phyloP scores from a whole-genome alignment of 345 rosid species.

The Trapa bicornis region DNA sequence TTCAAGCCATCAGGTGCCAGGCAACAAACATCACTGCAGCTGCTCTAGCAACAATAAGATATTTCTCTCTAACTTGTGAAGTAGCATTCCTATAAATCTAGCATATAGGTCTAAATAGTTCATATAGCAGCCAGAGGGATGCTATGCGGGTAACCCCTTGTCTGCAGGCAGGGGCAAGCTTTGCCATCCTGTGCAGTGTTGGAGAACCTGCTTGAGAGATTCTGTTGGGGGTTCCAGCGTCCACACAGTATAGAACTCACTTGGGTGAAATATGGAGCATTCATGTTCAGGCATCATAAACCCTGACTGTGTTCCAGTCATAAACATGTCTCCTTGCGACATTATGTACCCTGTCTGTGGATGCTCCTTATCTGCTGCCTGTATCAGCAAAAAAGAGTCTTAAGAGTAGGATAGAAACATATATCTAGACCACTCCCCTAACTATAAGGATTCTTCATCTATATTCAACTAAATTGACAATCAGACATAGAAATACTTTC shows the following conservation, averaged over 20 bases:
- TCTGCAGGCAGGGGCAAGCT: constrained; percentile 46
- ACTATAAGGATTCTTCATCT: background rate
- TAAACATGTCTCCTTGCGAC: constrained; percentile 76
- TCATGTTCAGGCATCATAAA: constrained; percentile 22
- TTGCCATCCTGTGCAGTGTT: constrained; percentile 75
- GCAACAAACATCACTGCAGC: background rate
- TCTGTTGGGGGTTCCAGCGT: constrained; percentile 58
- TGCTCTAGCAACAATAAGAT: background rate
- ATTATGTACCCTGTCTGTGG: constrained; percentile 41
- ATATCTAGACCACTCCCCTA: background rate
- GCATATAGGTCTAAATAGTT: too few species aligned
- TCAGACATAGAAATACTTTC: too few species aligned
- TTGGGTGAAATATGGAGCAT: constrained; percentile 46
- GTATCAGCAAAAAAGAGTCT: constrained; percentile 1
- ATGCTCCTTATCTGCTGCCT: constrained; percentile 70
- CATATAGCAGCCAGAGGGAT: background rate
- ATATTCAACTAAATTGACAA: too few species aligned
- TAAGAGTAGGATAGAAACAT: background rate
- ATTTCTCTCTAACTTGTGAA: background rate
- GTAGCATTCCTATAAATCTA: background rate
- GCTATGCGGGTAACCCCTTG: constrained; percentile 13
- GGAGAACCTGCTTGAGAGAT: constrained; percentile 53
- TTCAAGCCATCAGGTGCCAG: background rate
- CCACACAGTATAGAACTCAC: constrained; percentile 58
- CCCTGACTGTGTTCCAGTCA: constrained; percentile 54